phyloP scores from a whole-genome alignment of 371 early-diverging fungal genomes.

The Mortierella sp. region DNA sequence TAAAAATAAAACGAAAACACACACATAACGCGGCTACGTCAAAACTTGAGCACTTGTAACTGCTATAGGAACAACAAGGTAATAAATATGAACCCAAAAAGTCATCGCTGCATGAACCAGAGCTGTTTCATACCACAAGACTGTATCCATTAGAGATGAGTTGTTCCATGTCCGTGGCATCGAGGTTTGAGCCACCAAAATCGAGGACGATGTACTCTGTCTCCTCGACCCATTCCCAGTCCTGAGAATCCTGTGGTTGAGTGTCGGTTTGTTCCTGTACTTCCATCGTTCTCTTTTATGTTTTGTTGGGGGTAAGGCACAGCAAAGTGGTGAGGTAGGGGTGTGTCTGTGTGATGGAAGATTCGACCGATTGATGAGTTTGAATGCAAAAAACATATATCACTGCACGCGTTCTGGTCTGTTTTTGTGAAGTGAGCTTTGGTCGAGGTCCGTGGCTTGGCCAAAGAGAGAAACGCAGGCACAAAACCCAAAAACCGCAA shows the following conservation, averaged over 20 bases:
- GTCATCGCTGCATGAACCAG: background rate
- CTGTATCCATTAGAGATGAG: slow-evolving; percentile 21
- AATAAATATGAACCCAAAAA: no score
- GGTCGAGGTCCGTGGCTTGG: slow-evolving; percentile 13
- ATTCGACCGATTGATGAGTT: background rate
- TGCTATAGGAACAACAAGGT: no score
- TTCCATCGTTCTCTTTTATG: background rate
- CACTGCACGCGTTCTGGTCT: background rate
- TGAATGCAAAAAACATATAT: background rate
- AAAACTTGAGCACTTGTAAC: no score
- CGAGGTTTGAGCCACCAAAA: slow-evolving; percentile 34
- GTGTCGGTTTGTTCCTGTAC: background rate
- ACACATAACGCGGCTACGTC: no score
- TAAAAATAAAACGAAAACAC: background rate
- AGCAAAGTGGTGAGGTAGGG: background rate
- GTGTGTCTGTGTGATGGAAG: background rate
- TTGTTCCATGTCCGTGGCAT: slow-evolving; percentile 29
- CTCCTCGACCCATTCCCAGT: slow-evolving; percentile 57
- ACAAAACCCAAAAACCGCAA: background rate
- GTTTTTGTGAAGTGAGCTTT: background rate
- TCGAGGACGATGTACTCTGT: slow-evolving; percentile 49
- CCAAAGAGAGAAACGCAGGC: background rate
- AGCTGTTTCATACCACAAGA: slow-evolving; percentile 24
- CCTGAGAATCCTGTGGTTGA: slow-evolving; percentile 24
- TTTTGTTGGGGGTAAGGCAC: background rate